Conservation (phyloP, 768 basidiomycete species). For the Dentipellis sp. region DNA sequence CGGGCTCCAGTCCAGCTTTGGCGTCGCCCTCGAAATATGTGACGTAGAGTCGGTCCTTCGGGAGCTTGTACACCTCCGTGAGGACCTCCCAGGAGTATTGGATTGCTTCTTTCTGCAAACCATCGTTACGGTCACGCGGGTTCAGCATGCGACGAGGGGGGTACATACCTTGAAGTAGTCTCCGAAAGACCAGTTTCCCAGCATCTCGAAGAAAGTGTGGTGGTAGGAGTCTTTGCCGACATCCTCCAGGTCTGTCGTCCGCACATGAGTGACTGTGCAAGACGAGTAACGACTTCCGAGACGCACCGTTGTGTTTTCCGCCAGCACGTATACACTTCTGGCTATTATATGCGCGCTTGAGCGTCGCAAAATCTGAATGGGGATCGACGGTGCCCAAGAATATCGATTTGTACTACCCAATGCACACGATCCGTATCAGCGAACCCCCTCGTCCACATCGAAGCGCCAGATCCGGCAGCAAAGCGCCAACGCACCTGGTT, state of each 20-base stretch:
- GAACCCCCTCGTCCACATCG: neutral
- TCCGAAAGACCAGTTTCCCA: constrained; percentile 99
- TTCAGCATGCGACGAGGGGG: neutral
- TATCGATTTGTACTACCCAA: constrained; percentile 80
- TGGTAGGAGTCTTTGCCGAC: constrained; percentile 99
- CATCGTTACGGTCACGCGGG: neutral
- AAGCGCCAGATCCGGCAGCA: neutral
- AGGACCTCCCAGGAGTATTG: constrained; percentile 91
- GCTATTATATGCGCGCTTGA: constrained; percentile 90
- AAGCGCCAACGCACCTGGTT: constrained; percentile 54
- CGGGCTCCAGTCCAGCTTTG: constrained; percentile 77
- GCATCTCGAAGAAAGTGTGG: constrained; percentile 98
- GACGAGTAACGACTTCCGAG: constrained; percentile 1
- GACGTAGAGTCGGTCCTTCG: constrained; percentile 88
- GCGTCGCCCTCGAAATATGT: constrained; percentile 96
- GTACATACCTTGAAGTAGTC: constrained; percentile 92
- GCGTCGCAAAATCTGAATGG: constrained; percentile 79
- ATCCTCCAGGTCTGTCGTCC: constrained; percentile 80
- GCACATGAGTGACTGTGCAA: neutral
- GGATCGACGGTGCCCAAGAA: constrained; percentile 99
- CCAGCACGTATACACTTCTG: constrained; percentile 99
- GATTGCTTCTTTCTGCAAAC: constrained; percentile 80
- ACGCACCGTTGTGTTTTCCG: constrained; percentile 92
- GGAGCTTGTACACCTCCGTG: constrained; percentile 80
- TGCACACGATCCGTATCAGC: neutral